These are phyloP conservation scores for Serendipita sp. DNA, from an alignment of 768 basidiomycete genomes.

Conservation along the genomic window DNA sequence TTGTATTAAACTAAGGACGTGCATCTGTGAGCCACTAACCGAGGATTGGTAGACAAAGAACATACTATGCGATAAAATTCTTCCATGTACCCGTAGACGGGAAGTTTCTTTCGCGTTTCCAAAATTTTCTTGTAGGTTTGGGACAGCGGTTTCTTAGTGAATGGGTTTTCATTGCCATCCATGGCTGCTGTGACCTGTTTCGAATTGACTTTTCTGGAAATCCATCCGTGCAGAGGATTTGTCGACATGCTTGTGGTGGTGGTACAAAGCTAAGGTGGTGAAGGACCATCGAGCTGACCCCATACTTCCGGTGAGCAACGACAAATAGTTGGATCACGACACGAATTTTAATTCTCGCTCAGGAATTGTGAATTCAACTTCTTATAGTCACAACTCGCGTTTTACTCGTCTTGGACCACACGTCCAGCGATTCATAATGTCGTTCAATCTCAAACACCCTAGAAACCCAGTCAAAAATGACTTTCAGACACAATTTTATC, in stretches of 20 bases:
- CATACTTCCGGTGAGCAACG: background rate
- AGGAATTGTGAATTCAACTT: too few relatives aligned
- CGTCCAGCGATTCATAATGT: too few relatives aligned
- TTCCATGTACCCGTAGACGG: slow-evolving; percentile 83
- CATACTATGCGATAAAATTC: slow-evolving; percentile 82
- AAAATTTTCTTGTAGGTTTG: slow-evolving; percentile 75
- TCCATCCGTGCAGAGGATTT: slow-evolving; percentile 55
- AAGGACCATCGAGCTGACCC: background rate
- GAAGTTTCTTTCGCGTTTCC: slow-evolving; percentile 69
- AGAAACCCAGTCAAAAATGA: too few relatives aligned
- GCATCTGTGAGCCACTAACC: background rate
- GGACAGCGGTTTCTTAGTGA: slow-evolving; percentile 66
- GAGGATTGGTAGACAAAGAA: slow-evolving; percentile 12
- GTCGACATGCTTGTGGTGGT: background rate
- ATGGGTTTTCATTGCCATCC: slow-evolving; percentile 74
- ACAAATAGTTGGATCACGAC: too few relatives aligned
- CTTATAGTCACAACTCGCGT: too few relatives aligned
- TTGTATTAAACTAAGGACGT: slow-evolving; percentile 40
- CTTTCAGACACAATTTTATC: too few relatives aligned
- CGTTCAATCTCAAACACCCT: too few relatives aligned
- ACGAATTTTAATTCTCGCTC: too few relatives aligned
- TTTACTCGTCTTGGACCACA: too few relatives aligned
- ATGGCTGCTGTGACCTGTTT: slow-evolving; percentile 51
- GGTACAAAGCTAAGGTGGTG: background rate
- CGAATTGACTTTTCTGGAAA: slow-evolving; percentile 52